Base-by-base conservation (phyloP, 768 basidiomycete genomes). In the Ramaria sp. region DNA sequence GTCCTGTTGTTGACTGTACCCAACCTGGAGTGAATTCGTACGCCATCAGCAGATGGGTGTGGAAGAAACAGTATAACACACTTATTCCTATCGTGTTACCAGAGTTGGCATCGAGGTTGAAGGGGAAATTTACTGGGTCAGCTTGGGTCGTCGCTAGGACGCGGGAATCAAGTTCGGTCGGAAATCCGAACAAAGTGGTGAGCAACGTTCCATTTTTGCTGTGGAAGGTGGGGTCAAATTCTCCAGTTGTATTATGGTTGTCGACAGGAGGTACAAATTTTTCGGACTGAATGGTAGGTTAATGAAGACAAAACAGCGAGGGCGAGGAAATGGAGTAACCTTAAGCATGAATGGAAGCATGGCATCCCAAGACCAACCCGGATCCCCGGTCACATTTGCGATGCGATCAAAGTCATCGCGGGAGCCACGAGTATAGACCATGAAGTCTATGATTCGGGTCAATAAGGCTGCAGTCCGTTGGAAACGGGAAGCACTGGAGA, bases 31-130 rank as follows among this genome's bases (percentile, higher is more conserved):
- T 24, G 18, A 55, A 2, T 69, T 8, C 24, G 8, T 27, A 48
- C n/a, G n/a, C n/a, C n/a, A n/a, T n/a, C n/a, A n/a, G n/a, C n/a
- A n/a, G n/a, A n/a, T n/a, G n/a, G n/a, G n/a, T n/a, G n/a, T n/a
- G n/a, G n/a, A n/a, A n/a, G n/a, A 27, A 32, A 24, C 16, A 48
- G 12, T 9, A 6, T 25, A 32, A 13, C 20, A 10, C 12, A 7
- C 28, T 25, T 27, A 5, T 32, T 25, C 28, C 5, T 12, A 13
- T 55, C 68, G 48, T 34, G 9, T 60, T 63, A 13, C 77, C 76
- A 24, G 69, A 67, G 56, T 76, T 75, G 55, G 65, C 64, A 58
- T 77, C 77, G 12, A 62, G 34, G 57, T 72, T 73, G 58, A 64
- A 75, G 2, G 70, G 65, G 56, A 71, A 76, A 39, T 70, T 67